Conservation (phyloP, 2,329 filamentous ascomycete genomes). For the Calonectria pseudoturangicola region DNA sequence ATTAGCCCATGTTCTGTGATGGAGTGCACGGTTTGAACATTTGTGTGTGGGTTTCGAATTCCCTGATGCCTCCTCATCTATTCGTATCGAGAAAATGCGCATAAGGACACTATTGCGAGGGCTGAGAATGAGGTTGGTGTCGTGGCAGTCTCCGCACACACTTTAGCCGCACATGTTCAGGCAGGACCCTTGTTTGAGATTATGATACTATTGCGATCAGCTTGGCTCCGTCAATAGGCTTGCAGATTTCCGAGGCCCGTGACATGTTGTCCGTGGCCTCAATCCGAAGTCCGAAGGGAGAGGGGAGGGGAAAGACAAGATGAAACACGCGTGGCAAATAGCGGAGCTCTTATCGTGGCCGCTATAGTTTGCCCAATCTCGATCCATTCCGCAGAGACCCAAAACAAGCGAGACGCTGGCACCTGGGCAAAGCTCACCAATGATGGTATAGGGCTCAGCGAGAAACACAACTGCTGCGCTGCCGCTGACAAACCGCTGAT, state of each 20-base stretch:
- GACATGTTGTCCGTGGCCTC: neutral
- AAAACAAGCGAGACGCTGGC: constrained; percentile 9
- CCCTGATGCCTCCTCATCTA: neutral
- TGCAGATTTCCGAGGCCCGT: constrained; percentile 10
- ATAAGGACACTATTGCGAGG: constrained; percentile 20
- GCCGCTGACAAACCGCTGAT: constrained; percentile 19
- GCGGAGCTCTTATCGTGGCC: constrained; percentile 15
- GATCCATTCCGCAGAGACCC: constrained; percentile 15
- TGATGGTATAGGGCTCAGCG: neutral
- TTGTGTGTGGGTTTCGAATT: constrained; percentile 10
- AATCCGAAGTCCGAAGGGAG: constrained; percentile 14
- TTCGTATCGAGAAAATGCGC: constrained; percentile 22
- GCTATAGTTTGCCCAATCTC: constrained; percentile 20
- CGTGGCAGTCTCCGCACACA: constrained; percentile 20
- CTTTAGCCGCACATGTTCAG: neutral
- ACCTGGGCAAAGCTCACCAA: neutral
- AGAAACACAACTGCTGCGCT: constrained; percentile 6
- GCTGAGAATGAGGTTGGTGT: constrained; percentile 15
- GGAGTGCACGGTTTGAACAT: constrained; percentile 7
- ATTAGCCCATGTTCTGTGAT: constrained; percentile 9
- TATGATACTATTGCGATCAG: neutral
- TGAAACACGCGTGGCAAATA: constrained; percentile 24
- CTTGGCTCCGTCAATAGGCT: neutral
- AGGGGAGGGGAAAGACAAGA: constrained; percentile 18
- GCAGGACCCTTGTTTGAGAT: constrained; percentile 24